Percentiles rank a stretch among this genome's conserved stretches.
These are phyloP conservation scores for Lentinula aciculospora DNA, from an alignment of 768 basidiomycete genomes.

Conservation along the genomic window DNA sequence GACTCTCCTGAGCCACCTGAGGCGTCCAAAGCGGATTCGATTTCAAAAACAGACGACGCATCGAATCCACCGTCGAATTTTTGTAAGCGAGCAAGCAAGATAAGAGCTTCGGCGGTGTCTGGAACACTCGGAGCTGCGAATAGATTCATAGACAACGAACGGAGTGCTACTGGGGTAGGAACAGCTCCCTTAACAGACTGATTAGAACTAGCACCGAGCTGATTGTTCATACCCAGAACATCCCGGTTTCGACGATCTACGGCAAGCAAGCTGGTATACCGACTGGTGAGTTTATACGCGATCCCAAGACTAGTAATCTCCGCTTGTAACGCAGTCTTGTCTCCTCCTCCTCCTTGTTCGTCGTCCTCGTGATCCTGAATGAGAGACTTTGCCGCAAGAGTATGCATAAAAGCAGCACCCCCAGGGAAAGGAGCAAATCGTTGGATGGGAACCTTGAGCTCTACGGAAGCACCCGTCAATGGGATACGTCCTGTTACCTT, in stretches of 20 bases:
- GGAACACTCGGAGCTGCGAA: not conserved
- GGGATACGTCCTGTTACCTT: slow-evolving; percentile 16
- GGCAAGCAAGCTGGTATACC: slow-evolving; percentile 52
- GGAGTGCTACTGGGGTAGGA: not conserved
- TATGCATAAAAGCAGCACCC: slow-evolving; percentile 37
- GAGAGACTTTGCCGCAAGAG: slow-evolving; percentile 46
- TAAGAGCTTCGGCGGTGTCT: not conserved
- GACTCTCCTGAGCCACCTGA: not conserved
- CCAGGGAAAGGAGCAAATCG: not conserved
- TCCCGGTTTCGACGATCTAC: slow-evolving; percentile 23
- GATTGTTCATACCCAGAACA: not conserved
- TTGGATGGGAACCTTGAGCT: not conserved
- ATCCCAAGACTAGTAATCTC: slow-evolving; percentile 43
- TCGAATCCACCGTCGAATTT: not conserved
- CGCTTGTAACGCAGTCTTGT: slow-evolving; percentile 20
- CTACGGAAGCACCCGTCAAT: not conserved
- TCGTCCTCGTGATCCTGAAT: slow-evolving; percentile 40
- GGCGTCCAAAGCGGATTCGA: not conserved
- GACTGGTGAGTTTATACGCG: slow-evolving; percentile 45
- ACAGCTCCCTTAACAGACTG: too few species aligned
- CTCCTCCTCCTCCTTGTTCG: slow-evolving; percentile 16
- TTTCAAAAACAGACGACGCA: not conserved
- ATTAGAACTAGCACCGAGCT: not conserved
- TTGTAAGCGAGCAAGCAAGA: not conserved
- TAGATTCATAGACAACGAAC: not conserved